These are phyloP conservation scores for Rhizoclosmatium globosum DNA, from an alignment of 192 early-diverging fungal genomes.

Conservation along the genomic window DNA sequence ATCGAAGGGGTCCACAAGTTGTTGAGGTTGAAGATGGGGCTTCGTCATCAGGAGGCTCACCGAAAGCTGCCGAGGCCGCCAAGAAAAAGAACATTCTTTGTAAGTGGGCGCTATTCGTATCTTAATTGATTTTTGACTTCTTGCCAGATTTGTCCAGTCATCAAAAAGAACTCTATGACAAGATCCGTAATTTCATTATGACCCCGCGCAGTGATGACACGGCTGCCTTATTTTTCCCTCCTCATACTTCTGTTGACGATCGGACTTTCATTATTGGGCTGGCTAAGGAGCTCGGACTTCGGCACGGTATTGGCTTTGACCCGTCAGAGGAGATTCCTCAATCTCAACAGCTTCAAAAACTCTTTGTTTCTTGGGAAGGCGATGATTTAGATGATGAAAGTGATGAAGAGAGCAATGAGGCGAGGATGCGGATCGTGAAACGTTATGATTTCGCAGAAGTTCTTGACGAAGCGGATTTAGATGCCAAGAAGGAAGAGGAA, in stretches of 20 bases:
- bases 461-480: slow-evolving; percentile 63
- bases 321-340: slow-evolving; percentile 50
- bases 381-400: slow-evolving; percentile 63
- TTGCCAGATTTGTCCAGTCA: slow-evolving; percentile 31
- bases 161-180: slow-evolving; percentile 48
- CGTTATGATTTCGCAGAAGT: slow-evolving; percentile 66
- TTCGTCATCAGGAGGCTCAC: neutral
- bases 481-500: slow-evolving; percentile 37
- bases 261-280: slow-evolving; percentile 71
- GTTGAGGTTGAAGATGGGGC: neutral
- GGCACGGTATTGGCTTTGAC: slow-evolving; percentile 48
- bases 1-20: neutral
- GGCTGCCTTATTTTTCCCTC: slow-evolving; percentile 40
- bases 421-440: slow-evolving; percentile 50
- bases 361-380: slow-evolving; percentile 59
- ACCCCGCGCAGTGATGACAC: slow-evolving; percentile 23
- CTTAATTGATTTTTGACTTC: neutral
- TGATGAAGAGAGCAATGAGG: slow-evolving; percentile 68
- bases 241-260: slow-evolving; percentile 68
- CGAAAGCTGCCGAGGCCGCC: neutral
- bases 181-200: slow-evolving; percentile 57
- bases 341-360: slow-evolving; percentile 45
- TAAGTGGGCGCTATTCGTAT: neutral
- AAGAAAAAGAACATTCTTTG: slow-evolving; percentile 7
- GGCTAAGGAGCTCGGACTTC: slow-evolving; percentile 47